Conservation (phyloP, 2,329 filamentous ascomycete species). For the Drechmeria coniospora region DNA sequence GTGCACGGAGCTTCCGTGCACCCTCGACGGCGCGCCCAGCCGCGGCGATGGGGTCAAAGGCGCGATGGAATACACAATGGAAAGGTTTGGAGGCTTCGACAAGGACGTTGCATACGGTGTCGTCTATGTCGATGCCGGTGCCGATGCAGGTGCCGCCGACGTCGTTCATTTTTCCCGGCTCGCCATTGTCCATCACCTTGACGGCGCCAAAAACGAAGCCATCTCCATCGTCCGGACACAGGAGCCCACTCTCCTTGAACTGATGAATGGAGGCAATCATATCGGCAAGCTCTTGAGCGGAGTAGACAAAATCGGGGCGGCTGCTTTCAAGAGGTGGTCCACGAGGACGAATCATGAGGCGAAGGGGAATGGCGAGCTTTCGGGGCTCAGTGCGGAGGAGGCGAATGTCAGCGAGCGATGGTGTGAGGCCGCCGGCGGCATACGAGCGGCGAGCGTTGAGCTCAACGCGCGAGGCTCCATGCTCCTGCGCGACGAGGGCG, state of each 20-base stretch:
- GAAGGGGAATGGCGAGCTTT: slow-evolving; percentile 22
- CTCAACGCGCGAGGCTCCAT: slow-evolving; percentile 36
- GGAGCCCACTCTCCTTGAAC: slow-evolving; percentile 21
- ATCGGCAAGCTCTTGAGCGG: slow-evolving; percentile 21
- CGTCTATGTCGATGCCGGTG: slow-evolving; percentile 20
- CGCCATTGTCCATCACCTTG: slow-evolving; percentile 1
- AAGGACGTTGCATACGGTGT: slow-evolving; percentile 22
- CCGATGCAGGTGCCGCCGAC: background rate
- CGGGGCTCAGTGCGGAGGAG: slow-evolving; percentile 9
- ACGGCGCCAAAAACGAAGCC: slow-evolving; percentile 43
- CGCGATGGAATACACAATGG: slow-evolving; percentile 38
- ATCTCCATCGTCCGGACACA: slow-evolving; percentile 28
- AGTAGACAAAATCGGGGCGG: slow-evolving; percentile 33
- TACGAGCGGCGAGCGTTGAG: slow-evolving; percentile 38
- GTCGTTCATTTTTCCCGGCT: slow-evolving; percentile 1
- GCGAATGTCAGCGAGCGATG: slow-evolving; percentile 23
- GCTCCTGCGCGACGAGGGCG: slow-evolving; percentile 21
- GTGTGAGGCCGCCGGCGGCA: slow-evolving; percentile 33
- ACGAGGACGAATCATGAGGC: slow-evolving; percentile 40
- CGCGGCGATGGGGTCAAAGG: slow-evolving; percentile 33
- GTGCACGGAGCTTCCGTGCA: slow-evolving; percentile 19
- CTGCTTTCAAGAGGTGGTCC: slow-evolving; percentile 5
- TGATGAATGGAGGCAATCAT: slow-evolving; percentile 26
- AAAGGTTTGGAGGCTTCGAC: slow-evolving; percentile 25
- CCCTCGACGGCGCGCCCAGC: slow-evolving; percentile 6